phyloP scores from a whole-genome alignment of 768 basidiomycete species.

The Amanita pseudoporphyria region DNA sequence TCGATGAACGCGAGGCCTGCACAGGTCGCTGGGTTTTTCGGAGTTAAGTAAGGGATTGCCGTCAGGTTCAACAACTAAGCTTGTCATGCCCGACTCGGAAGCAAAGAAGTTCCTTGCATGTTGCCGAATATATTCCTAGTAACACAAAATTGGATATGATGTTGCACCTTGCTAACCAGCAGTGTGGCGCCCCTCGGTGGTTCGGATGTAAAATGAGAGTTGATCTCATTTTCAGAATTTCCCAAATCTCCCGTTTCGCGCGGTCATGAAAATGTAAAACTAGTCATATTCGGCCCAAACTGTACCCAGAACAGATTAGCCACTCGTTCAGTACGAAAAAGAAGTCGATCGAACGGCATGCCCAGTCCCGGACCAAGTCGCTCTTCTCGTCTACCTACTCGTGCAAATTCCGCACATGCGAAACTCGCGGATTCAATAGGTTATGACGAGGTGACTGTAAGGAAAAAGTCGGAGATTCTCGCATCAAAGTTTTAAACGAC shows the following conservation, averaged over 20 bases:
- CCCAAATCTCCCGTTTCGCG: background rate
- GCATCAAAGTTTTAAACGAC: background rate
- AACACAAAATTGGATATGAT: background rate
- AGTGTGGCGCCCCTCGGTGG: background rate
- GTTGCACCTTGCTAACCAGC: background rate
- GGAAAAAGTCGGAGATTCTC: conserved; percentile 8
- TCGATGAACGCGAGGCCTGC: conserved; percentile 3
- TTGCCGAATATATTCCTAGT: background rate
- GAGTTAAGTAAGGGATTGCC: conserved; percentile 2
- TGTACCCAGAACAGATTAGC: conserved; percentile 70
- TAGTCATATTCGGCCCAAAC: background rate
- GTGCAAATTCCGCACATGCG: conserved; percentile 10
- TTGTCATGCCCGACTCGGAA: background rate
- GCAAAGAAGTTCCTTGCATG: background rate
- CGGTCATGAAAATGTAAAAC: conserved; percentile 1
- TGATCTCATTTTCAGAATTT: background rate
- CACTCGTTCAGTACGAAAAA: conserved; percentile 37
- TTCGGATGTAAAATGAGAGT: background rate
- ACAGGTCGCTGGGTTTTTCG: background rate
- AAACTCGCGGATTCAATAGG: conserved; percentile 7
- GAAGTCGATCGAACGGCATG: conserved; percentile 50
- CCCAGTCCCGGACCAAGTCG: conserved; percentile 45
- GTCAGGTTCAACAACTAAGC: background rate
- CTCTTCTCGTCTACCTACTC: conserved; percentile 37
- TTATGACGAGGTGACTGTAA: conserved; percentile 23